Conservation (phyloP, 179 eudicot species). For the Spinacia oleracea region DNA sequence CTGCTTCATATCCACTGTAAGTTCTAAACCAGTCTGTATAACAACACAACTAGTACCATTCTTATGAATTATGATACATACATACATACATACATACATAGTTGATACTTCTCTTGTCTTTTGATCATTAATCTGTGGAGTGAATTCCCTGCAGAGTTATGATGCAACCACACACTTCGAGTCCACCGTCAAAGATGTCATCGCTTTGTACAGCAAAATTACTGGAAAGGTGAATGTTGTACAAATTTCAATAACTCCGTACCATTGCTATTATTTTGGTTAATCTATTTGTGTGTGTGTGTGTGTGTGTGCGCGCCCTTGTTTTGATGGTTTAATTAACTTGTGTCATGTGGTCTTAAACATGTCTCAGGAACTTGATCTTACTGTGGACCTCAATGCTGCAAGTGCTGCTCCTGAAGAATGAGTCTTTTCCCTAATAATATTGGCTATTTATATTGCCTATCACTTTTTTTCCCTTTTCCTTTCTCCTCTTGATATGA, state of each 20-base stretch:
- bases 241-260: not conserved
- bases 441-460: not conserved
- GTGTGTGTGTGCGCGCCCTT: not conserved
- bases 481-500: not conserved
- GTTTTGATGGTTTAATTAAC: no score
- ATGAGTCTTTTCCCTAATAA: conserved; percentile 23
- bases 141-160: conserved; percentile 59
- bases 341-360: not conserved
- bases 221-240: conserved; percentile 47
- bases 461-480: not conserved
- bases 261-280: not conserved
- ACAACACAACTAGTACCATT: not conserved
- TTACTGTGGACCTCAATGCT: conserved; percentile 69
- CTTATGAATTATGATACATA: no score
- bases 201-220: conserved; percentile 47
- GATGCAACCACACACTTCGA: conserved; percentile 93
- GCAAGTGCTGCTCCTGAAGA: conserved; percentile 63
- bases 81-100: no score
- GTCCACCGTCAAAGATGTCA: conserved; percentile 78
- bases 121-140: not conserved
- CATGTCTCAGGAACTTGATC: conserved; percentile 56
- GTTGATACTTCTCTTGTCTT: no score
- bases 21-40: conserved; percentile 11
- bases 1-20: conserved; percentile 83
- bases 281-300: not conserved